Base-by-base conservation (phyloP, 495 filamentous ascomycete species). In the Darksidea phi region DNA sequence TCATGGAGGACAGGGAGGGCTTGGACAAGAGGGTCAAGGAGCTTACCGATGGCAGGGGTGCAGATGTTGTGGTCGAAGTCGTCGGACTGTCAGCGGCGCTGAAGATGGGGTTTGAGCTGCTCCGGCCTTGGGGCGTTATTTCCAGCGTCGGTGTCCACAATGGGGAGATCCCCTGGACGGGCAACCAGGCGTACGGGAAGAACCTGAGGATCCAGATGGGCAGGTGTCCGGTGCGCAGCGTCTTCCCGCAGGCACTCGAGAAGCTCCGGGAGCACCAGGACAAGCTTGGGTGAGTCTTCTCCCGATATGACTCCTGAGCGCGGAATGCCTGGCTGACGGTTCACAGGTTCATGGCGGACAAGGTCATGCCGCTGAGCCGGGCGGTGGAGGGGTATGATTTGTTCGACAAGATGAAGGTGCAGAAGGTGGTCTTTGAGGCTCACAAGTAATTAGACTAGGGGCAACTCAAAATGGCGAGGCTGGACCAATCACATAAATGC, bases 171-270 rank as follows among this genome's bases (percentile, higher is more conserved):
- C 91, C 92, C 13, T 95, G 93, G 84, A 83, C 76, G 47, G 91
- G 90, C 8, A 83, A 79, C 61, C 82, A 96, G 68, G 91, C 88
- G 13, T 97, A 97, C 71, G 82, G 82, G 46, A 97, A 97, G 78
- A 98, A 97, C 69, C 59, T 97, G 59, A 86, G 82, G 51, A 70
- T 97, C n/a, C 89, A 96, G 68, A 96, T 96, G 86, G 94, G 93
- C 32, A 81, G 94, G 53, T 98, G 94, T 72, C 93, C 93, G 6
- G 94, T 98, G 11, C 78, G 90, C 48, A 88, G 87, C 41, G 86
- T 97, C 54, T 91, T 94, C 61, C 76, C 83, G 18, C 81, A 89
- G 57, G 91, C 94, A 6, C 72, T 97, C 53, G 82, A 85, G 54
- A 80, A 91, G 55, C 71, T 98, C 67, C 86, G 85, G 72, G 83